A percentile compares a stretch with the other conserved stretches of the same genome.
Evolutionary conservation across 441 rosid genomes (phyloP).

Genomic region (Adansonia gregorii): DNA sequence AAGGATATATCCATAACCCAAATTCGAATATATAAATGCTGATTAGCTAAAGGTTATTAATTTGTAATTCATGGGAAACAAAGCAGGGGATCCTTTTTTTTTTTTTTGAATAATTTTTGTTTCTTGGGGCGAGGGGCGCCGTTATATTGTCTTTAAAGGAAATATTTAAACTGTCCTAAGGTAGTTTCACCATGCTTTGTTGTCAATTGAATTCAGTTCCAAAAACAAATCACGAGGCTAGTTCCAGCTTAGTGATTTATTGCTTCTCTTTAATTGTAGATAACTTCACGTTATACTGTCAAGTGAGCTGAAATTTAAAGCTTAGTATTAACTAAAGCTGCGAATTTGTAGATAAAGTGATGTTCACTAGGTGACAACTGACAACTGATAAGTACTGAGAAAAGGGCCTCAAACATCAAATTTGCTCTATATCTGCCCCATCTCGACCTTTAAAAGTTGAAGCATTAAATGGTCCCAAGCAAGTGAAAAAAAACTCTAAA

Average conservation of each 20-base stretch:
- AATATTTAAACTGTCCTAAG: too few relatives aligned
- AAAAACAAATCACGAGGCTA: neutral
- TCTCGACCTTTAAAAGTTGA: constrained; percentile 26
- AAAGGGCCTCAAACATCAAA: constrained; percentile 22
- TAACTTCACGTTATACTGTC: neutral
- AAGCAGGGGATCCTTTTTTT: too few relatives aligned
- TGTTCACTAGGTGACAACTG: constrained; percentile 18
- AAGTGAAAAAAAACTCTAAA: constrained; percentile 13
- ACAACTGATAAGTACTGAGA: constrained; percentile 1
- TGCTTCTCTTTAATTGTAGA: neutral
- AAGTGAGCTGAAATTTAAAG: neutral
- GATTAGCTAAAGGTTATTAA: too few relatives aligned
- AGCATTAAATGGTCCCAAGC: neutral
- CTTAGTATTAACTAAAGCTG: neutral
- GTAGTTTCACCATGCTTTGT: constrained; percentile 13
- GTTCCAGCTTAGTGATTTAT: neutral
- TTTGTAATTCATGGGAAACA: too few relatives aligned
- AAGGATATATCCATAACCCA: too few relatives aligned
- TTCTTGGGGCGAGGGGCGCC: too few relatives aligned
- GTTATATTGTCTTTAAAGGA: too few relatives aligned
- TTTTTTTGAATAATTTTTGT: too few relatives aligned
- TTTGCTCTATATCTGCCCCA: constrained; percentile 41
- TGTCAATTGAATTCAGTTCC: constrained; percentile 8
- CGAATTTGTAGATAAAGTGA: neutral
- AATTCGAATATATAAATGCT: too few relatives aligned